phyloP scores from a whole-genome alignment of 2,329 filamentous ascomycete species.

The Escovopsis sp. region DNA sequence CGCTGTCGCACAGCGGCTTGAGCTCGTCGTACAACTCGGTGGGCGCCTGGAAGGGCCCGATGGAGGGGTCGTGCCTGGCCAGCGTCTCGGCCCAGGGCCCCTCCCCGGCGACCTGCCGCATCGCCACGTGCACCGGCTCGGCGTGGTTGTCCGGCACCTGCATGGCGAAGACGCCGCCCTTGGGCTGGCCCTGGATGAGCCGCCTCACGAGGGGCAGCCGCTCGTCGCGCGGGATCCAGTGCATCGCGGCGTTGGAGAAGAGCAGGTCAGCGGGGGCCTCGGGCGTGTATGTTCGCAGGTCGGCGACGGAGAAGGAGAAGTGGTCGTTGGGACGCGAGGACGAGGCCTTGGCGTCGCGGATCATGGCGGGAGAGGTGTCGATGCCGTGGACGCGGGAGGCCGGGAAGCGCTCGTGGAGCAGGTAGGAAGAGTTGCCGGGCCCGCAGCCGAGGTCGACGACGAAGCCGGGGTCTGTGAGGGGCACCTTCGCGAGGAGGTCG shows the following conservation, averaged over 20 bases:
- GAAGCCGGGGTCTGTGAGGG: conserved; percentile 20
- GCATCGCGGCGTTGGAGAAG: conserved; percentile 43
- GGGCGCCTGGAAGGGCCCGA: conserved; percentile 33
- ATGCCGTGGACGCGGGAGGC: conserved; percentile 31
- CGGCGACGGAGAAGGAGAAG: too few species aligned
- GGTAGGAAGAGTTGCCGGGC: conserved; percentile 40
- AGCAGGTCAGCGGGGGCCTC: conserved; percentile 24
- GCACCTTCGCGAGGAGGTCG: conserved; percentile 35
- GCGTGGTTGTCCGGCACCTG: conserved; percentile 34
- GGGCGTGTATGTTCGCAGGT: too few species aligned
- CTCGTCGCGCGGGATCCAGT: conserved; percentile 32
- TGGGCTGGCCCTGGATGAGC: conserved; percentile 23
- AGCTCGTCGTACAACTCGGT: conserved; percentile 33
- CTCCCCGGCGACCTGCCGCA: conserved; percentile 26
- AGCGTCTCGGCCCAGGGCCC: conserved; percentile 22
- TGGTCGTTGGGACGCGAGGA: too few species aligned
- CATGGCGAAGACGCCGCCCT: conserved; percentile 36
- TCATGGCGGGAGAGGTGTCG: conserved; percentile 41
- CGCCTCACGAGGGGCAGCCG: conserved; percentile 29
- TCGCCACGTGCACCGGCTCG: conserved; percentile 32
- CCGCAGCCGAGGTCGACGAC: conserved; percentile 46
- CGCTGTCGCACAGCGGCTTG: conserved; percentile 21
- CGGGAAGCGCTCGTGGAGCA: conserved; percentile 32
- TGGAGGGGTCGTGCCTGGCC: conserved; percentile 17
- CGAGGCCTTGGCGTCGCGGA: conserved; percentile 27